phyloP scores from a whole-genome alignment of 192 early-diverging fungal genomes.

The Jimgerdemannia lactiflua region DNA sequence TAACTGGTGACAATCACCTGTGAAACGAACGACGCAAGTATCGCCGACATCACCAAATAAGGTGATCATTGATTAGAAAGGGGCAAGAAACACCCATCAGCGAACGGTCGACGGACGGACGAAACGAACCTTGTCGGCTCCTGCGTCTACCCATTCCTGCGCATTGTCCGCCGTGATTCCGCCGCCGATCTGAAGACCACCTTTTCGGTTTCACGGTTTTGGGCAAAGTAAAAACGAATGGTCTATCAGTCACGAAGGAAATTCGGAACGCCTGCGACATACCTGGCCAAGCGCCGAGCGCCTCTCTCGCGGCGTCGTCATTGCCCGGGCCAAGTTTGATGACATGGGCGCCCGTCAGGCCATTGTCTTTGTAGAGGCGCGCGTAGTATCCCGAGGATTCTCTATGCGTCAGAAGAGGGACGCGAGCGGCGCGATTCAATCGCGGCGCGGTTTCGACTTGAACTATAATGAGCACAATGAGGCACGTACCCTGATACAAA shows the following conservation, averaged over 20 bases:
- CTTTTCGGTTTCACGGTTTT: background rate
- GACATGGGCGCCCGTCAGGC: constrained; percentile 85
- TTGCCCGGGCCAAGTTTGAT: constrained; percentile 93
- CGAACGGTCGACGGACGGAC: background rate
- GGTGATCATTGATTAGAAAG: no score
- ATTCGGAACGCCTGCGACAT: constrained; percentile 7
- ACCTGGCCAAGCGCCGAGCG: constrained; percentile 83
- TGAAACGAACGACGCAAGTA: no score
- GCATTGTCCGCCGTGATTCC: constrained; percentile 91
- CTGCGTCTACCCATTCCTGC: constrained; percentile 76
- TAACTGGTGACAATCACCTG: constrained; percentile 95
- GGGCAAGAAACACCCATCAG: background rate
- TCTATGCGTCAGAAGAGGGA: constrained; percentile 21
- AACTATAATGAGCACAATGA: background rate
- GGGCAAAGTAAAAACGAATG: no score
- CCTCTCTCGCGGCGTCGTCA: constrained; percentile 79
- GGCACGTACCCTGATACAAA: constrained; percentile 76
- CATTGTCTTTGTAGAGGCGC: constrained; percentile 67
- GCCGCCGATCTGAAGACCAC: constrained; percentile 89
- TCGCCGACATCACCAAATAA: no score
- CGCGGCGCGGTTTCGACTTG: background rate
- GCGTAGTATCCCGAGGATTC: constrained; percentile 83
- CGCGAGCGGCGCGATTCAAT: background rate
- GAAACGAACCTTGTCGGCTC: constrained; percentile 73
- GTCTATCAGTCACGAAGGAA: background rate